These are phyloP conservation scores for Vanrija sp. DNA, from an alignment of 1,284 basidiomycete species.

Conservation along the genomic window DNA sequence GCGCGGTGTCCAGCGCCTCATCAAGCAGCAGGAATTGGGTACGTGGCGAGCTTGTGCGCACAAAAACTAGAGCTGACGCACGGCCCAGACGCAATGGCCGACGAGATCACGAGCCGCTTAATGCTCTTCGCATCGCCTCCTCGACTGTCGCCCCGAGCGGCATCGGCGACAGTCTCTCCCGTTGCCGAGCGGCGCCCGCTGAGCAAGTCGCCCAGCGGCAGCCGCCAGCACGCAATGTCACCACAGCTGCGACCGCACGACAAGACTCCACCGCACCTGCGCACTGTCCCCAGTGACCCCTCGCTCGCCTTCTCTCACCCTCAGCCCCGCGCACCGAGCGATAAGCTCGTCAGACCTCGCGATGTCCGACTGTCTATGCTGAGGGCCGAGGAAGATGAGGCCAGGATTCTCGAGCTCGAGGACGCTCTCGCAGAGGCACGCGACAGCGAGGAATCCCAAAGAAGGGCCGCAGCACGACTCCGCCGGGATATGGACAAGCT, in stretches of 20 bases:
- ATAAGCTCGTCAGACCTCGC: neutral
- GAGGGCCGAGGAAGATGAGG: conserved; percentile 27
- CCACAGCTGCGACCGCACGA: too few relatives aligned
- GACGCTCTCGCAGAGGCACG: conserved; percentile 34
- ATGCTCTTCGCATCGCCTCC: neutral
- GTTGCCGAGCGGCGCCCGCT: too few relatives aligned
- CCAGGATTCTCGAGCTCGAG: conserved; percentile 29
- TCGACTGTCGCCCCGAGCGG: too few relatives aligned
- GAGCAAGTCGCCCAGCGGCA: too few relatives aligned
- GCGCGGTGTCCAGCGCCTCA: conserved; percentile 8
- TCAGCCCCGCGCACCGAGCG: neutral
- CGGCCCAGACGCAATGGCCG: neutral
- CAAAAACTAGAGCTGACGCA: too few relatives aligned
- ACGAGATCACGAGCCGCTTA: neutral
- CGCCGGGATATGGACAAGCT: conserved; percentile 34
- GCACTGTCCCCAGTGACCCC: conserved; percentile 7
- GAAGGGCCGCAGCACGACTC: conserved; percentile 34
- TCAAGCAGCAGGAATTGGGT: conserved; percentile 14
- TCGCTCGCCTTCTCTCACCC: conserved; percentile 1
- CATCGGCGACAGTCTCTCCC: too few relatives aligned
- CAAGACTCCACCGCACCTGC: neutral
- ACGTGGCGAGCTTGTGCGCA: neutral
- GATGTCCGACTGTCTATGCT: neutral
- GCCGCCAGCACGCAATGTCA: too few relatives aligned
- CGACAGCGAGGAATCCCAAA: conserved; percentile 35